Conservation (phyloP, 257 asterid genomes). For the Solanum sejunctum region DNA sequence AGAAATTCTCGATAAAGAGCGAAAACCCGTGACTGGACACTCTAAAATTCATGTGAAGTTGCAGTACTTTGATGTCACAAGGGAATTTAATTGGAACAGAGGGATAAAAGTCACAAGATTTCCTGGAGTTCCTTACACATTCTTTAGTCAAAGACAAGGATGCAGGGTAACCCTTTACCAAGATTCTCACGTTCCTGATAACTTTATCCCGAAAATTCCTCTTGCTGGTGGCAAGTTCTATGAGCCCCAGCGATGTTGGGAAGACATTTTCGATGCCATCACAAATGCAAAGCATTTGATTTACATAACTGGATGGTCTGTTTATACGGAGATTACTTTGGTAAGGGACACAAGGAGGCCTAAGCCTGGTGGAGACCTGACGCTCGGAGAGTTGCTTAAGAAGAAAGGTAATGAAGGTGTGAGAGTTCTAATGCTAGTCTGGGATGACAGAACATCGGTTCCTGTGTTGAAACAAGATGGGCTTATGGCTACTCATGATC, state of each 20-base stretch:
- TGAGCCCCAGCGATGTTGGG: conserved; percentile 8
- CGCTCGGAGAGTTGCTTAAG: conserved; percentile 1
- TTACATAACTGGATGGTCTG: conserved; percentile 3
- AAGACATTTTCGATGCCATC: neutral
- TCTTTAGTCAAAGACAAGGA: neutral
- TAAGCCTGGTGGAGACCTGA: conserved; percentile 6
- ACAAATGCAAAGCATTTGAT: conserved; percentile 1
- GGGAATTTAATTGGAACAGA: conserved; percentile 16
- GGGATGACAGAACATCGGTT: conserved; percentile 3
- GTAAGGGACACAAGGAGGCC: conserved; percentile 6
- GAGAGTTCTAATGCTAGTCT: conserved; percentile 5
- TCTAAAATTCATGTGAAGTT: conserved; percentile 22
- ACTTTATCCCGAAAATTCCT: neutral
- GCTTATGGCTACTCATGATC: conserved; percentile 7
- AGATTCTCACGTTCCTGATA: conserved; percentile 7
- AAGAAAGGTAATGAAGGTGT: conserved; percentile 7
- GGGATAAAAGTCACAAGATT: conserved; percentile 11
- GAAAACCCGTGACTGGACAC: conserved; percentile 16
- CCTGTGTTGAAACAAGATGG: neutral
- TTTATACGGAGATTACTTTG: conserved; percentile 6
- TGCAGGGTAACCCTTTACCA: conserved; percentile 1
- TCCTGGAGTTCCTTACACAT: conserved; percentile 19
- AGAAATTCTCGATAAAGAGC: conserved; percentile 11
- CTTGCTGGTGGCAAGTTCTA: conserved; percentile 1
- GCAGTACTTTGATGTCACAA: conserved; percentile 13